phyloP scores from a whole-genome alignment of 768 basidiomycete genomes.

The Termitomyces sp. region DNA sequence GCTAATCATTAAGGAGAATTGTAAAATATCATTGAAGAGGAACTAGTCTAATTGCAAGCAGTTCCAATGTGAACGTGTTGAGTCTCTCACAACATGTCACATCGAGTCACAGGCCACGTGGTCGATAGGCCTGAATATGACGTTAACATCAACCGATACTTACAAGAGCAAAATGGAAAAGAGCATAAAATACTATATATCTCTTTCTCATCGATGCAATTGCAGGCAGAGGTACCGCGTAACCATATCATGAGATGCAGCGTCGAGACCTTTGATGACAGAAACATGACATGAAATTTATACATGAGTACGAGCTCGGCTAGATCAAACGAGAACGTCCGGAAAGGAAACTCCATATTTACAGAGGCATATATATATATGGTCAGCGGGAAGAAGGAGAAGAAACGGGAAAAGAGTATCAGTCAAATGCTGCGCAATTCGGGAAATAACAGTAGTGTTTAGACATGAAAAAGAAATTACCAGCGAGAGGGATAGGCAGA shows the following conservation, averaged over 20 bases:
- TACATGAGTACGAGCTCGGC: conserved; percentile 3
- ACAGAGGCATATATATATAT: conserved; percentile 9
- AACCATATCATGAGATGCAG: background rate
- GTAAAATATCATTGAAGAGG: too few species aligned
- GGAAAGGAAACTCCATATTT: conserved; percentile 10
- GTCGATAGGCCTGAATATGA: background rate
- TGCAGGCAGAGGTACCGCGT: background rate
- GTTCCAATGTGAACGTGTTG: too few species aligned
- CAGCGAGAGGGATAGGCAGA: conserved; percentile 11
- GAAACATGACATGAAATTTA: background rate
- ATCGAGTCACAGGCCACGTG: too few species aligned
- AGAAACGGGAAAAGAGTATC: conserved; percentile 9
- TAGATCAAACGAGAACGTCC: conserved; percentile 12
- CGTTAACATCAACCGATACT: background rate
- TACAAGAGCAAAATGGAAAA: background rate
- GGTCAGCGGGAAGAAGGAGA: conserved; percentile 6
- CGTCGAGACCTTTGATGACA: background rate
- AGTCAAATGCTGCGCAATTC: conserved; percentile 8
- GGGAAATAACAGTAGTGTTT: background rate
- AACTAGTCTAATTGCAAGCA: too few species aligned
- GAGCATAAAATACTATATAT: too few species aligned
- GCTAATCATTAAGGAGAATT: too few species aligned
- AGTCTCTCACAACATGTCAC: too few species aligned
- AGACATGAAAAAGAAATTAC: background rate
- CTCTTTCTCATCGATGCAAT: background rate